Evolutionary conservation across 495 filamentous ascomycete species (phyloP).

Genomic region (Umbilicaria muhlenbergii): DNA sequence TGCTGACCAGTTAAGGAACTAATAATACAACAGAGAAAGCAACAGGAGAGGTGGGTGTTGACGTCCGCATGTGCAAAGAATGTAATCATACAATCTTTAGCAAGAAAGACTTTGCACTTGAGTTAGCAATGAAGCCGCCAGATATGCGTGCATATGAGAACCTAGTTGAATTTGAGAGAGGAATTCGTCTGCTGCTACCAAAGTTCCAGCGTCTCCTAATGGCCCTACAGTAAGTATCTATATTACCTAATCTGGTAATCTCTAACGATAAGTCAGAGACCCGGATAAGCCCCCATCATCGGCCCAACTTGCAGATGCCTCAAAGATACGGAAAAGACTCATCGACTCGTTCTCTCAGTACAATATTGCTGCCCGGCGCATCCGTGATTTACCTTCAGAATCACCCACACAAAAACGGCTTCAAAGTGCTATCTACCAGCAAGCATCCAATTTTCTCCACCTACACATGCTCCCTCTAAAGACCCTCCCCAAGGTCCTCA

Average conservation of each 20-base stretch:
- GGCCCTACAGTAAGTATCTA: conserved; percentile 39
- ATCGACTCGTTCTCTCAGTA: conserved; percentile 88
- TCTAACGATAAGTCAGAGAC: conserved; percentile 31
- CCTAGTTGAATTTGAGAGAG: conserved; percentile 73
- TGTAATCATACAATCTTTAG: conserved; percentile 77
- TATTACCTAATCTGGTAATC: conserved; percentile 11
- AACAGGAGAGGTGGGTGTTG: conserved; percentile 44
- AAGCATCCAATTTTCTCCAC: conserved; percentile 73
- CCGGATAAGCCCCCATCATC: conserved; percentile 57
- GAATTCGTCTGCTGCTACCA: conserved; percentile 71
- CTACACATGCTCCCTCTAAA: conserved; percentile 88
- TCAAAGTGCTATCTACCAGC: conserved; percentile 72
- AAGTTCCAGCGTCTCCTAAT: conserved; percentile 70
- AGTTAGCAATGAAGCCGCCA: conserved; percentile 49
- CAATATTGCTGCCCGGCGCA: conserved; percentile 65
- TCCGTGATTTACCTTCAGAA: conserved; percentile 59
- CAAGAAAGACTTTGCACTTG: conserved; percentile 63
- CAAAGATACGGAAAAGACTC: conserved; percentile 77
- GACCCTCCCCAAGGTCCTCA: conserved; percentile 66
- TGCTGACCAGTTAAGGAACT: conserved; percentile 8
- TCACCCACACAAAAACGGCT: conserved; percentile 60
- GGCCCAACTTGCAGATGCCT: conserved; percentile 68
- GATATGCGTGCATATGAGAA: conserved; percentile 77
- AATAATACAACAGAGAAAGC: conserved; percentile 6
- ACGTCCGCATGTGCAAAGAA: conserved; percentile 82